These are phyloP conservation scores for Cladophialophora carrionii DNA, from an alignment of 2,329 filamentous ascomycete genomes.

Conservation along the genomic window DNA sequence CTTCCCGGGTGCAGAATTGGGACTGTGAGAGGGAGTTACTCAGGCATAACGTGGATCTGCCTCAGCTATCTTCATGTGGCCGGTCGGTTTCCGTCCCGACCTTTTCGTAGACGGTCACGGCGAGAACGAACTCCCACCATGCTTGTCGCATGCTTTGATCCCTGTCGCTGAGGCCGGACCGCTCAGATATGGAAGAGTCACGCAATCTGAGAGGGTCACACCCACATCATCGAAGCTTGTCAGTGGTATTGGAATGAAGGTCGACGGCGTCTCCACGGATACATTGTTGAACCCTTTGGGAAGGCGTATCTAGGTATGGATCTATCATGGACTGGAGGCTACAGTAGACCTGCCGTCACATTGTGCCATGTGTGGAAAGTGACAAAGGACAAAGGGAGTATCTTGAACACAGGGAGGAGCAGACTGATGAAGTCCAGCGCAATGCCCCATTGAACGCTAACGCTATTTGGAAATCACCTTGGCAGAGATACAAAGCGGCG, in stretches of 20 bases:
- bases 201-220: not conserved
- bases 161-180: not conserved
- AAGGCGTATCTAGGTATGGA: not conserved
- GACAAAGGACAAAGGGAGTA: not conserved
- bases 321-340: not conserved
- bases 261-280: not conserved
- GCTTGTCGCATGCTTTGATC: not conserved
- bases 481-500: not conserved
- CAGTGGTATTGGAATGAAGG: not conserved
- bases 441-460: not conserved
- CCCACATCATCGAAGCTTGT: not conserved
- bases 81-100: not conserved
- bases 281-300: not conserved
- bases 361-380: not conserved
- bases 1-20: too few relatives aligned
- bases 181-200: not conserved
- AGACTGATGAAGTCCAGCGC: too few relatives aligned
- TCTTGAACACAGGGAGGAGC: not conserved
- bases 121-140: not conserved
- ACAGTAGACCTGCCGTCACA: not conserved
- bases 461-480: not conserved
- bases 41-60: not conserved
- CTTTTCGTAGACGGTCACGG: not conserved
- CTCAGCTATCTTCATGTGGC: not conserved
- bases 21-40: not conserved